A percentile compares a stretch with the other conserved stretches of the same genome.
These are phyloP conservation scores for Hibiscus trionum DNA, from an alignment of 345 rosid species.

Conservation along the genomic window DNA sequence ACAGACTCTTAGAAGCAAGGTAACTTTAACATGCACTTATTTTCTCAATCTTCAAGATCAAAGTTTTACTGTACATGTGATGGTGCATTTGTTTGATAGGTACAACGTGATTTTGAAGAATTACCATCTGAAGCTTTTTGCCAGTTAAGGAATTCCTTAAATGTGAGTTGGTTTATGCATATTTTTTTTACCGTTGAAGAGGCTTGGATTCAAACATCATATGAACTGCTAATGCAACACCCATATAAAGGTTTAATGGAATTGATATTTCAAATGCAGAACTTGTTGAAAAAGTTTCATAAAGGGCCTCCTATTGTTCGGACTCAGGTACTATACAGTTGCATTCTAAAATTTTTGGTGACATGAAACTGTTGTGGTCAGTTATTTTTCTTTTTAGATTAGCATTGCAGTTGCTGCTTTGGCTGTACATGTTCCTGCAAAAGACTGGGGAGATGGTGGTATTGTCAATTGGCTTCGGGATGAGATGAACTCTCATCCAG, in stretches of 20 bases:
- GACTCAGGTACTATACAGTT: conserved; percentile 64
- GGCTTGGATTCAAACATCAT: conserved; percentile 7
- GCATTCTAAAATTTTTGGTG: background rate
- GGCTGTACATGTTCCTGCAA: conserved; percentile 96
- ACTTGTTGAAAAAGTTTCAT: conserved; percentile 82
- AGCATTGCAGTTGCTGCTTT: conserved; percentile 98
- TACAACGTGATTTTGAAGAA: conserved; percentile 96
- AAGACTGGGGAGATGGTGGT: conserved; percentile 96
- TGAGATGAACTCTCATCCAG: conserved; percentile 93
- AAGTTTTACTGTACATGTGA: background rate
- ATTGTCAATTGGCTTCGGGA: conserved; percentile 84
- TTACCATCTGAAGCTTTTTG: conserved; percentile 93
- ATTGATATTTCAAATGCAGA: conserved; percentile 45
- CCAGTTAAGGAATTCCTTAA: conserved; percentile 67
- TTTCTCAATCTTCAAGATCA: conserved; percentile 3
- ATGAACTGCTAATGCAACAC: background rate
- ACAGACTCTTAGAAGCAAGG: conserved; percentile 99
- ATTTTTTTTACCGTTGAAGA: conserved; percentile 3
- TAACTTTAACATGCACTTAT: conserved; percentile 25
- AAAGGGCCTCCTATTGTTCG: conserved; percentile 95
- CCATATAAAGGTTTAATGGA: conserved; percentile 2
- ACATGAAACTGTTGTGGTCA: conserved; percentile 8
- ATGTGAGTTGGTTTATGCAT: conserved; percentile 38
- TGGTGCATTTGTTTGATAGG: conserved; percentile 38
- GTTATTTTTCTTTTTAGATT: conserved; percentile 54